These are phyloP conservation scores for Saccharomycopsis malanga DNA, from an alignment of 805 yeast genomes.

Conservation along the genomic window DNA sequence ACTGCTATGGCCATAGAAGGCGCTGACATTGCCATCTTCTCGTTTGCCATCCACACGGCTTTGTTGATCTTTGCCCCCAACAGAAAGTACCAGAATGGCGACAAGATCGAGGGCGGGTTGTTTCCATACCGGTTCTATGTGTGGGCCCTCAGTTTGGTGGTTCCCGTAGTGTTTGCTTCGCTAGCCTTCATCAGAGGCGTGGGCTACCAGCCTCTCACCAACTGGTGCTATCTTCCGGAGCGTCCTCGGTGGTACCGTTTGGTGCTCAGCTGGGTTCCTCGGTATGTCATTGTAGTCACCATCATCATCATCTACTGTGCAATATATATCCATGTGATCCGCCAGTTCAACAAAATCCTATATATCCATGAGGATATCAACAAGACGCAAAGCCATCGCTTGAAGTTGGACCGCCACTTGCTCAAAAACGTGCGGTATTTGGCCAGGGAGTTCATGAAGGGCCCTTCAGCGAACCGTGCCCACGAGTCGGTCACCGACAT, in stretches of 20 bases:
- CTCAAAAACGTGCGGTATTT: slow-evolving; percentile 22
- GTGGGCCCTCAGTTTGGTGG: slow-evolving; percentile 47
- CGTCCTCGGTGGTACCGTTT: slow-evolving; percentile 66
- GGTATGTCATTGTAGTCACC: slow-evolving; percentile 57
- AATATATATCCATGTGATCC: slow-evolving; percentile 65
- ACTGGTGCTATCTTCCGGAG: slow-evolving; percentile 77
- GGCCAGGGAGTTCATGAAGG: slow-evolving; percentile 25
- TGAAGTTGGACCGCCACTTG: slow-evolving; percentile 17
- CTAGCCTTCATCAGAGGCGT: slow-evolving; percentile 55
- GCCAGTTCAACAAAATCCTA: slow-evolving; percentile 51
- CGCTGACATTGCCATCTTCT: slow-evolving; percentile 74
- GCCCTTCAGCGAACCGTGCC: no score
- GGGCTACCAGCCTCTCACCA: slow-evolving; percentile 56
- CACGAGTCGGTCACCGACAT: slow-evolving; percentile 8
- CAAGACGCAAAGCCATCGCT: slow-evolving; percentile 18
- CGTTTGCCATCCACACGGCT: slow-evolving; percentile 79
- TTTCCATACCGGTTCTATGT: slow-evolving; percentile 50
- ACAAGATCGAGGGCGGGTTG: slow-evolving; percentile 67
- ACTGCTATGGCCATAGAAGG: slow-evolving; percentile 79
- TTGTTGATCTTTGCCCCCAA: slow-evolving; percentile 62
- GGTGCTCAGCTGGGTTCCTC: slow-evolving; percentile 74
- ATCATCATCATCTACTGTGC: slow-evolving; percentile 61
- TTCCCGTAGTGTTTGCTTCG: slow-evolving; percentile 64
- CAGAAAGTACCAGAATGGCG: slow-evolving; percentile 35
- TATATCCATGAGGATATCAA: slow-evolving; percentile 27